Evolutionary conservation across 176 grass and related monocot genomes (phyloP).

Genomic region (Lolium multiflorum): DNA sequence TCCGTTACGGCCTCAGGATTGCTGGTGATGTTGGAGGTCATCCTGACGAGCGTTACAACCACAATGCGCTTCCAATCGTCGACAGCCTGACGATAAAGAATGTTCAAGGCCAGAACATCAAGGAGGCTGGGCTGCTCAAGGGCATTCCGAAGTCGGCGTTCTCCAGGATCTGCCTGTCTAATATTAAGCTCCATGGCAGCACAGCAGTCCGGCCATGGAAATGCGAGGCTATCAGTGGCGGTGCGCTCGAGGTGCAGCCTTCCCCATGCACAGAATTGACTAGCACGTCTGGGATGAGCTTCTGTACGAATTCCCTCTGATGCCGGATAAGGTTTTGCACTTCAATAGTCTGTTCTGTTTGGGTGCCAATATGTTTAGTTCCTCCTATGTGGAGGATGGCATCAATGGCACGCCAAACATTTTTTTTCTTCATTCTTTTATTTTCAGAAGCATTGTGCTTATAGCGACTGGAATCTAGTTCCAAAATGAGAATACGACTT

Average conservation of each 20-base stretch:
- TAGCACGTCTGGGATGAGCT: constrained; percentile 58
- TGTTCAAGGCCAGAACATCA: constrained; percentile 74
- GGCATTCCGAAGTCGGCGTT: constrained; percentile 77
- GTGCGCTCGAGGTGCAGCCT: constrained; percentile 70
- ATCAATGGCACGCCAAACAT: not conserved
- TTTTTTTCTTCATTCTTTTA: not conserved
- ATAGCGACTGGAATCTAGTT: not conserved
- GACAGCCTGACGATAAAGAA: constrained; percentile 77
- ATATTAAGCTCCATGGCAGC: constrained; percentile 56
- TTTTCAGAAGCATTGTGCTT: not conserved
- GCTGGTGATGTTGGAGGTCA: constrained; percentile 79
- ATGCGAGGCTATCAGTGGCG: constrained; percentile 77
- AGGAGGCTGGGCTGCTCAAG: constrained; percentile 74
- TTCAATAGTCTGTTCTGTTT: not conserved
- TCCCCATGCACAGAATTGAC: constrained; percentile 70
- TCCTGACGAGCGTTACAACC: constrained; percentile 66
- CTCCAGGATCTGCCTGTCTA: constrained; percentile 74
- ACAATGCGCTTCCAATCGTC: constrained; percentile 64
- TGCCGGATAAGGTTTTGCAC: constrained; percentile 23
- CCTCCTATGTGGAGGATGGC: not conserved
- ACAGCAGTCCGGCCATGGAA: constrained; percentile 52
- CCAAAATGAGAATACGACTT: too few relatives aligned
- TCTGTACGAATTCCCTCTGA: constrained; percentile 71
- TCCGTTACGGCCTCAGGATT: constrained; percentile 69
- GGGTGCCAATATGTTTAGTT: not conserved